Evolutionary conservation across 495 filamentous ascomycete genomes (phyloP).

Genomic region (Hyaloscypha bicolor): DNA sequence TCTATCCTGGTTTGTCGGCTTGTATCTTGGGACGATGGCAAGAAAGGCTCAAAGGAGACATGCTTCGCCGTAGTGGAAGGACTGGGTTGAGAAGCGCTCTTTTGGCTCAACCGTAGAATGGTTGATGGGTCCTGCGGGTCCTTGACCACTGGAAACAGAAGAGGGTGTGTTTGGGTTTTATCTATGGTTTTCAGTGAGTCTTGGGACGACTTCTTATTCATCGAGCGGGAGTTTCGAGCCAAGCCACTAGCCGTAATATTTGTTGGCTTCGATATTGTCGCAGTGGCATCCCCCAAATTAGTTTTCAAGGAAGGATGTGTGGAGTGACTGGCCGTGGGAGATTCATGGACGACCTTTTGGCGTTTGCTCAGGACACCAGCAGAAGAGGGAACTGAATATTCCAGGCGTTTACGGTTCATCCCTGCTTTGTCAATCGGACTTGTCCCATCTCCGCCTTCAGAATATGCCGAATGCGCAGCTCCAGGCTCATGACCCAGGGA

Average conservation of each 20-base stretch:
- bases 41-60: conserved; percentile 39
- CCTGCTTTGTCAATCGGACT: background rate
- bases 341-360: background rate
- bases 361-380: background rate
- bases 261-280: background rate
- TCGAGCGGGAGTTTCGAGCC: background rate
- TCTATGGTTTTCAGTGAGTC: conserved; percentile 13
- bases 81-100: conserved; percentile 40
- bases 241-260: conserved; percentile 14
- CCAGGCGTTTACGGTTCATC: background rate
- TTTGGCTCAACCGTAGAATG: conserved; percentile 68
- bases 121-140: conserved; percentile 70
- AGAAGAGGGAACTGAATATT: background rate
- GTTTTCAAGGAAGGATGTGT: background rate
- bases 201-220: conserved; percentile 15
- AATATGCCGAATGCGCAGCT: background rate
- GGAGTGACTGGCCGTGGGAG: background rate
- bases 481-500: background rate
- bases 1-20: background rate
- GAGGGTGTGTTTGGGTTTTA: conserved; percentile 29
- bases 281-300: background rate
- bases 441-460: background rate
- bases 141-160: conserved; percentile 79
- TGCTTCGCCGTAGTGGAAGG: conserved; percentile 41
- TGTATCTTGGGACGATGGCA: conserved; percentile 2